These are phyloP conservation scores for Diplodia seriata DNA, from an alignment of 2,329 filamentous ascomycete species.

Conservation along the genomic window DNA sequence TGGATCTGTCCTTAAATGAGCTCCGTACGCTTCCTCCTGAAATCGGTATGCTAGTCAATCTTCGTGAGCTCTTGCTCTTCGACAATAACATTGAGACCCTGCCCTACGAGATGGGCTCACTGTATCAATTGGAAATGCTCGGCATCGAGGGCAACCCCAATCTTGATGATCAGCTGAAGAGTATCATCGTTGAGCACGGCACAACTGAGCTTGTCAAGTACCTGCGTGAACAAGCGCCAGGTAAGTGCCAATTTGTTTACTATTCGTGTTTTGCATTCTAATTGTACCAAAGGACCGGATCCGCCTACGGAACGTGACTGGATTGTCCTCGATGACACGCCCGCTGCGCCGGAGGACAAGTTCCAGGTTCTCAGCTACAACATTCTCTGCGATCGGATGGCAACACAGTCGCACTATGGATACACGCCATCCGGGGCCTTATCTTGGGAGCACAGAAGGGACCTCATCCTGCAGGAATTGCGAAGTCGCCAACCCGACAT, in stretches of 20 bases:
- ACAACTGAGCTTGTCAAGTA: slow-evolving; percentile 84
- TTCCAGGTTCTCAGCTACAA: slow-evolving; percentile 94
- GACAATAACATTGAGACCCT: slow-evolving; percentile 86
- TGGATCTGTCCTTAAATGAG: slow-evolving; percentile 90
- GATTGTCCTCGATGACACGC: slow-evolving; percentile 71
- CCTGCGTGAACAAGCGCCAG: slow-evolving; percentile 82
- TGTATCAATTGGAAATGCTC: slow-evolving; percentile 86
- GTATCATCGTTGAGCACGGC: slow-evolving; percentile 84
- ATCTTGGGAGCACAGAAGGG: slow-evolving; percentile 84
- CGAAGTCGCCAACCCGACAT: slow-evolving; percentile 83
- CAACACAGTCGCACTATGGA: slow-evolving; percentile 82
- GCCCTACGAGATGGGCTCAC: slow-evolving; percentile 84
- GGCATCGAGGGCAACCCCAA: slow-evolving; percentile 93
- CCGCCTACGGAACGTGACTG: slow-evolving; percentile 78
- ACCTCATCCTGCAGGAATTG: slow-evolving; percentile 84
- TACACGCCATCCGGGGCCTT: slow-evolving; percentile 86
- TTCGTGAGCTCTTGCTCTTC: slow-evolving; percentile 85
- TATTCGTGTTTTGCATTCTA: slow-evolving; percentile 1
- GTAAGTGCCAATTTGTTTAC: slow-evolving; percentile 62
- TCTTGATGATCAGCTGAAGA: slow-evolving; percentile 75
- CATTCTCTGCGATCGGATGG: slow-evolving; percentile 92
- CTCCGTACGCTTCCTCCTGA: slow-evolving; percentile 83
- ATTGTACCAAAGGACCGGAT: slow-evolving; percentile 66
- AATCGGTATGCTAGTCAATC: slow-evolving; percentile 94
- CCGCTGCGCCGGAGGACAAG: slow-evolving; percentile 63